Evolutionary conservation across 192 early-diverging fungal genomes (phyloP), one percentile per base, ranked within the genome.

Genomic region (Spizellomyces sp.): DNA sequence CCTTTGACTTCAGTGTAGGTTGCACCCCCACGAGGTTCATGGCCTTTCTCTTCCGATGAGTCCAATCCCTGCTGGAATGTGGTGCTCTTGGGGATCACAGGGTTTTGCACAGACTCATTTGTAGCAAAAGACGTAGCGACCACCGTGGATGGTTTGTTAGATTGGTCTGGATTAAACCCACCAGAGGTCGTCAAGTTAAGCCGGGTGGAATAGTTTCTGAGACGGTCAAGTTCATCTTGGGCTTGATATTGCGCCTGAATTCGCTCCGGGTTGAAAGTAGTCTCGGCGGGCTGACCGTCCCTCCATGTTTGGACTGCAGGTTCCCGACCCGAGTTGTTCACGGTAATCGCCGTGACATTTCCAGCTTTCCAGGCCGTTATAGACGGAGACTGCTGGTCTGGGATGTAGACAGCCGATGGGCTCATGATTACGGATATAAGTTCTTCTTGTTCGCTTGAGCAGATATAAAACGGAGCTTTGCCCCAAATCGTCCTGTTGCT

Each of bases 1-100:
- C 70, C 70, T 19, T 72, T 72, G 9, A 72, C 70, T n/a, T 72
- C 45, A 17, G 70, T 72, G 55, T 68, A 68, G 10, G 66, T 58
- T 5, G 66, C 54, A 6, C 66, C 66, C 8, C 9, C 50, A n/a
- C 44, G 62, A n/a, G 36, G 22, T 8, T 63, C 43, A 44, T 44
- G 14, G 44, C 15, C 44, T 19, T 54, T 12, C 50, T 54, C 17
- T 54, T 19, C 50, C 0, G 50, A 12, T 12, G 14, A n/a, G 50
- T 4, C 17, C 14, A 19, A 19, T 2, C 50, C 50, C 17, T 54
- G 50, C 14, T 54, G 17, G 50, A 2, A n/a, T 54, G 12, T 12
- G 12, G 50, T 54, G 12, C 14, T n/a, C 14, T 12, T n/a, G 14
- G 12, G 50, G 27, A 2, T 36, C 27, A 36, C 27, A 36, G 27